Conservation (phyloP, 495 filamentous ascomycete genomes). For the Terfezia boudieri region DNA sequence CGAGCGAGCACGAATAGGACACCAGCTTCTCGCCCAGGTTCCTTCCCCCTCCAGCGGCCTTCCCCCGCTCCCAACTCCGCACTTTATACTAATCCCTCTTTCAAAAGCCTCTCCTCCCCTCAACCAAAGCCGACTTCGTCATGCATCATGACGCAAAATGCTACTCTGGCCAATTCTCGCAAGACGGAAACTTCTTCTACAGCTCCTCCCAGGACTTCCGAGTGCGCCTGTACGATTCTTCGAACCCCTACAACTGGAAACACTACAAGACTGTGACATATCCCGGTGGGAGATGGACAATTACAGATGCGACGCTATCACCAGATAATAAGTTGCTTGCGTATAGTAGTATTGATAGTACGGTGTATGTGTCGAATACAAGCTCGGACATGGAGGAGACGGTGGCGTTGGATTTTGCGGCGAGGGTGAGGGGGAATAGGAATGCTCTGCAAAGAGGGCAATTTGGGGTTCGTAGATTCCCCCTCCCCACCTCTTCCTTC, state of each 20-base stretch:
- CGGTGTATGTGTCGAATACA: slow-evolving; percentile 67
- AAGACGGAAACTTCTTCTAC: slow-evolving; percentile 96
- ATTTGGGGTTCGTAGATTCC: slow-evolving; percentile 28
- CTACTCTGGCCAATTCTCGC: slow-evolving; percentile 89
- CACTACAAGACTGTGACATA: slow-evolving; percentile 86
- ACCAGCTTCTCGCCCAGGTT: slow-evolving; percentile 40
- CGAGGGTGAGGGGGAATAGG: slow-evolving; percentile 17
- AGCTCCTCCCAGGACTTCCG: slow-evolving; percentile 81
- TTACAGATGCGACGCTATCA: slow-evolving; percentile 80
- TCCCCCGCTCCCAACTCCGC: not conserved
- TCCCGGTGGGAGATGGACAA: slow-evolving; percentile 76
- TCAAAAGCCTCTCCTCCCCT: slow-evolving; percentile 37
- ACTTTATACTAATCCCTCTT: slow-evolving; percentile 3
- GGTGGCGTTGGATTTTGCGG: slow-evolving; percentile 47
- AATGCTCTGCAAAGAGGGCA: slow-evolving; percentile 24
- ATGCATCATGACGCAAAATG: slow-evolving; percentile 68
- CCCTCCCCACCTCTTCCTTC: not conserved
- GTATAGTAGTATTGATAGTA: slow-evolving; percentile 62
- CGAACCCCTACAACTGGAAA: slow-evolving; percentile 83
- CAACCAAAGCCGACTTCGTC: slow-evolving; percentile 59
- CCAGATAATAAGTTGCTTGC: slow-evolving; percentile 83
- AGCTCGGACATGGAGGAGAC: slow-evolving; percentile 69
- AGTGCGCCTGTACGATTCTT: slow-evolving; percentile 93
- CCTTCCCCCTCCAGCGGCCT: not conserved
- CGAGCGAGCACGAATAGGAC: slow-evolving; percentile 30